phyloP scores from a whole-genome alignment of 176 grass and related monocot species.

The Aegilops umbellulata region DNA sequence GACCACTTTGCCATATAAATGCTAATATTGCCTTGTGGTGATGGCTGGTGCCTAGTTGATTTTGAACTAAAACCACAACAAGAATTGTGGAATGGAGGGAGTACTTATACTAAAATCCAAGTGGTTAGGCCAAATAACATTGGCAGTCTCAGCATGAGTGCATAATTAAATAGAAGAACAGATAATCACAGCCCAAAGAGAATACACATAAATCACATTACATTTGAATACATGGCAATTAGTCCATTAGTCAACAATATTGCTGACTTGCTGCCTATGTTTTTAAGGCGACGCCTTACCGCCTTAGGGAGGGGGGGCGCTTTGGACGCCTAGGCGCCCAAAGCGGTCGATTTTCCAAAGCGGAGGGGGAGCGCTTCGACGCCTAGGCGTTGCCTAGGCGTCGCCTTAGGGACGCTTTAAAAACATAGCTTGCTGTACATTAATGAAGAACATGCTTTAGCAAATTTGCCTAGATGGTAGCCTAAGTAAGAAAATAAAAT shows the following conservation, averaged over 20 bases:
- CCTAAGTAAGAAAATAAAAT: background rate
- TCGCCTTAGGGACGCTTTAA: too few species aligned
- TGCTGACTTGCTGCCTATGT: too few species aligned
- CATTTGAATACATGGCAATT: background rate
- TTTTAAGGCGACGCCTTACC: too few species aligned
- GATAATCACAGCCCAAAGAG: background rate
- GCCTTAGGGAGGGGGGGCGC: too few species aligned
- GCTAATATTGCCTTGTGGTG: background rate
- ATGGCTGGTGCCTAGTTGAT: background rate
- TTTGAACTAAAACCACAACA: too few species aligned
- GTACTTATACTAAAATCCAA: background rate
- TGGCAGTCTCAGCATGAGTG: background rate
- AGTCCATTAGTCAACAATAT: background rate
- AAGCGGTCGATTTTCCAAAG: too few species aligned
- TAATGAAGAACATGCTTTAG: conserved; percentile 1
- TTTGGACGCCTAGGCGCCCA: too few species aligned
- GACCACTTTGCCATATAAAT: background rate
- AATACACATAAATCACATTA: background rate
- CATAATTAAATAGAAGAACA: background rate
- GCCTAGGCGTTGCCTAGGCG: too few species aligned
- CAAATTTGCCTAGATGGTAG: conserved; percentile 3
- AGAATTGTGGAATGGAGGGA: too few species aligned
- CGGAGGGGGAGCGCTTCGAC: too few species aligned
- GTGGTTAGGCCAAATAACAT: background rate
- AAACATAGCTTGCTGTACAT: background rate